Evolutionary conservation across 2,329 filamentous ascomycete species (phyloP).

Genomic region (Pseudocercospora crystallina): DNA sequence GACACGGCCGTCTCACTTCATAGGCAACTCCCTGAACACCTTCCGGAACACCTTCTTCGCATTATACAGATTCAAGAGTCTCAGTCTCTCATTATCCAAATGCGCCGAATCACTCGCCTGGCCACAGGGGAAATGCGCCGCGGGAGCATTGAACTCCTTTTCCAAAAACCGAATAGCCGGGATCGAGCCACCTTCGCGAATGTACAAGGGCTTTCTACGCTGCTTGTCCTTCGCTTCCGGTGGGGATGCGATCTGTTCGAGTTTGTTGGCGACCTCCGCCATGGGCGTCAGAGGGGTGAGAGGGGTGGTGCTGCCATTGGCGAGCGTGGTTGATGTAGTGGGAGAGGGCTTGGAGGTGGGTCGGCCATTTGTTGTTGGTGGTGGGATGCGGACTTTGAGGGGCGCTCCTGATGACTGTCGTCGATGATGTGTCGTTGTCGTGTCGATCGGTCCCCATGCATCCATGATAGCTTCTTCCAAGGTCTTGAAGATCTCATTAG

Average conservation of each 20-base stretch:
- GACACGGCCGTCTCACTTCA: slow-evolving; percentile 25
- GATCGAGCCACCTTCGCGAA: slow-evolving; percentile 92
- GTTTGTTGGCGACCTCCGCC: slow-evolving; percentile 24
- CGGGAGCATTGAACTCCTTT: slow-evolving; percentile 87
- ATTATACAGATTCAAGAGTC: slow-evolving; percentile 84
- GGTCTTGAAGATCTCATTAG: slow-evolving; percentile 86
- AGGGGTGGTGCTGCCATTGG: slow-evolving; percentile 10
- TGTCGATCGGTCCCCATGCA: slow-evolving; percentile 69
- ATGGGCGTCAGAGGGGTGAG: slow-evolving; percentile 30
- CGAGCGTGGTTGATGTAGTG: slow-evolving; percentile 43
- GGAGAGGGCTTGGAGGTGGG: slow-evolving; percentile 42
- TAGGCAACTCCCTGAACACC: slow-evolving; percentile 61
- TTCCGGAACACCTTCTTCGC: slow-evolving; percentile 86
- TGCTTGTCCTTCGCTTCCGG: slow-evolving; percentile 23
- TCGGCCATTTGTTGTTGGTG: slow-evolving; percentile 18
- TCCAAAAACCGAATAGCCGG: slow-evolving; percentile 91
- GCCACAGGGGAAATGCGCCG: slow-evolving; percentile 89
- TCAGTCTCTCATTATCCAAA: slow-evolving; percentile 89
- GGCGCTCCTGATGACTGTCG: slow-evolving; percentile 19
- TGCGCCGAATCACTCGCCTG: slow-evolving; percentile 93
- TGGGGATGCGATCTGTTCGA: slow-evolving; percentile 38
- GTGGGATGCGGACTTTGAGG: slow-evolving; percentile 15
- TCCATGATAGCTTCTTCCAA: slow-evolving; percentile 81
- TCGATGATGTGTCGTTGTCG: slow-evolving; percentile 19
- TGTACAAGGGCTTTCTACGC: slow-evolving; percentile 72